Evolutionary conservation across 495 filamentous ascomycete genomes (phyloP).

Genomic region (Penicillium goetzii): DNA sequence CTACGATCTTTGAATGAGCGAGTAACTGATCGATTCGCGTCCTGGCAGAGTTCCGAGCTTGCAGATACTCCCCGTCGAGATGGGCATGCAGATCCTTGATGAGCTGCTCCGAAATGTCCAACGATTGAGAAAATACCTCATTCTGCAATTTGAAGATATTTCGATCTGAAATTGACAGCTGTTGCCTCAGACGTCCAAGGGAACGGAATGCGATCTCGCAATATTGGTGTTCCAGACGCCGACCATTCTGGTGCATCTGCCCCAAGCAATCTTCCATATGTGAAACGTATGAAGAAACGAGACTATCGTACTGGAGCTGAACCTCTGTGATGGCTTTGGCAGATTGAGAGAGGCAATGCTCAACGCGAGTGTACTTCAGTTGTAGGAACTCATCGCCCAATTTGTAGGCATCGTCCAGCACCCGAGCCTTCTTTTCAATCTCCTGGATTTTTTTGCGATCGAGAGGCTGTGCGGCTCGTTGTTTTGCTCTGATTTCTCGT

Average conservation of each 20-base stretch:
- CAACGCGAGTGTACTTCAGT: slow-evolving; percentile 12
- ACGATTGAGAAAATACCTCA: background rate
- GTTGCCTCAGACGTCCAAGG: background rate
- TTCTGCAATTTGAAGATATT: background rate
- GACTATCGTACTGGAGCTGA: background rate
- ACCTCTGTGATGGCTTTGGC: background rate
- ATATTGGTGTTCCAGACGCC: slow-evolving; percentile 23
- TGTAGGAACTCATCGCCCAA: slow-evolving; percentile 8
- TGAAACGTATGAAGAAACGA: slow-evolving; percentile 7
- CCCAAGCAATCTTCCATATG: slow-evolving; percentile 9
- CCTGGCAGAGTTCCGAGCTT: slow-evolving; percentile 29
- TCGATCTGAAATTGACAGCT: background rate
- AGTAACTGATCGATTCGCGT: slow-evolving; percentile 19
- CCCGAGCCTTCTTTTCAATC: slow-evolving; percentile 8
- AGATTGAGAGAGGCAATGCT: background rate
- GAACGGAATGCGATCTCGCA: slow-evolving; percentile 20
- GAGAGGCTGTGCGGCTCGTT: background rate
- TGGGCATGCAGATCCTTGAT: background rate
- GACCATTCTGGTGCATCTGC: background rate
- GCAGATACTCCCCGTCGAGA: slow-evolving; percentile 20
- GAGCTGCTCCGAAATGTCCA: slow-evolving; percentile 5
- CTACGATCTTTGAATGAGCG: background rate
- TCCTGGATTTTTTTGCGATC: slow-evolving; percentile 11
- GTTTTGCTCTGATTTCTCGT: slow-evolving; percentile 11
- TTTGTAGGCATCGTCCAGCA: background rate